These are phyloP conservation scores for Pisolithus microcarpus DNA, from an alignment of 768 basidiomycete species.

Conservation along the genomic window DNA sequence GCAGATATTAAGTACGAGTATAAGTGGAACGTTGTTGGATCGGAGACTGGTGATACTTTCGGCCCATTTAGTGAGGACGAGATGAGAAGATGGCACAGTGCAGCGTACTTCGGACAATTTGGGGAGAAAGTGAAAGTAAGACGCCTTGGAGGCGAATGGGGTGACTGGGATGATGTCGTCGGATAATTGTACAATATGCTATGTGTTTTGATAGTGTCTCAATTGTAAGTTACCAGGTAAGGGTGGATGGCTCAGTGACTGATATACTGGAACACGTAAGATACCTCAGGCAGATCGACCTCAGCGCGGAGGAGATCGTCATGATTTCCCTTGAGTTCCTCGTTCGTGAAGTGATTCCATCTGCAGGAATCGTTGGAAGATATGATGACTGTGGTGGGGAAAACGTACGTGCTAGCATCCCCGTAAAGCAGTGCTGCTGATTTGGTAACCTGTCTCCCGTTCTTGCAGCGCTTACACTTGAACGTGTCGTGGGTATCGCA, in stretches of 20 bases:
- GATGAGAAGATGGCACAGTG: constrained; percentile 72
- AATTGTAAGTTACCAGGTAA: not conserved
- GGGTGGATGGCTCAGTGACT: constrained; percentile 51
- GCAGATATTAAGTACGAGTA: constrained; percentile 77
- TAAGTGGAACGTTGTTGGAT: constrained; percentile 61
- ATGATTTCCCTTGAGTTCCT: constrained; percentile 82
- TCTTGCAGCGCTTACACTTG: constrained; percentile 88
- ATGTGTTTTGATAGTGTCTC: not conserved
- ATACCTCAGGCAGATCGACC: constrained; percentile 73
- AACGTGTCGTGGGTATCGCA: constrained; percentile 98
- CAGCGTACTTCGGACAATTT: constrained; percentile 68
- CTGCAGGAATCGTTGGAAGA: constrained; percentile 32
- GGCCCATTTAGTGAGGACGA: constrained; percentile 81
- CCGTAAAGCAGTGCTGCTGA: constrained; percentile 86
- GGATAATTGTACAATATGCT: constrained; percentile 20
- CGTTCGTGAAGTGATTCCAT: constrained; percentile 97
- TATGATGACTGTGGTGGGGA: not conserved
- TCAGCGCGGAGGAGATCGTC: constrained; percentile 94
- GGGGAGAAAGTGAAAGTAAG: constrained; percentile 79
- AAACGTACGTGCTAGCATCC: constrained; percentile 90
- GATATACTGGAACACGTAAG: constrained; percentile 95
- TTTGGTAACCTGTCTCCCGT: constrained; percentile 79
- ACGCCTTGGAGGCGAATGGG: constrained; percentile 63
- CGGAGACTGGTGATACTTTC: constrained; percentile 47
- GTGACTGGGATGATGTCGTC: constrained; percentile 61